Percentiles rank a stretch among this genome's conserved stretches.
phyloP scores from a whole-genome alignment of 495 filamentous ascomycete genomes.

The Talaromyces adpressus region DNA sequence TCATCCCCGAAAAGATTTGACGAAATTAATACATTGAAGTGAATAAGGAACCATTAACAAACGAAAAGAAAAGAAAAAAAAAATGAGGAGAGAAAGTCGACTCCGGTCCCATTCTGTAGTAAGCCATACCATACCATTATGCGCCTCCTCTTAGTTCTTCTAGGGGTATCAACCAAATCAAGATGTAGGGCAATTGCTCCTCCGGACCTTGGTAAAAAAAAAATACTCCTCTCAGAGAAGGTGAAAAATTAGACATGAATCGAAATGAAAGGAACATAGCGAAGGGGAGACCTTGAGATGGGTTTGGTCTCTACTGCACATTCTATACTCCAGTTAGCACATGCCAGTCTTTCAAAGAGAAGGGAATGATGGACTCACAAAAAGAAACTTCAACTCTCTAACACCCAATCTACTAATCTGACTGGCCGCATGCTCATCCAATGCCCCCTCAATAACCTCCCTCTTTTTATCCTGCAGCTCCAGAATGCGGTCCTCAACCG shows the following conservation, averaged over 20 bases:
- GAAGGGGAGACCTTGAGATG: neutral
- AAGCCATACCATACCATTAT: neutral
- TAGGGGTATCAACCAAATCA: neutral
- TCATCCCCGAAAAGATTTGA: too few species aligned
- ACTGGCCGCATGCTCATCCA: slow-evolving; percentile 71
- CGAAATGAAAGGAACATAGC: slow-evolving; percentile 1
- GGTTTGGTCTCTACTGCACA: slow-evolving; percentile 6
- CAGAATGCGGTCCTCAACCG: slow-evolving; percentile 87
- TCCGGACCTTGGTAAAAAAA: neutral
- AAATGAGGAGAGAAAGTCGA: neutral
- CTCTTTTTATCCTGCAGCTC: slow-evolving; percentile 80
- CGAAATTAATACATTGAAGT: too few species aligned
- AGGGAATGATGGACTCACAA: slow-evolving; percentile 52
- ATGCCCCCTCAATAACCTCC: slow-evolving; percentile 66
- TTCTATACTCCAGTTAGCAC: slow-evolving; percentile 10
- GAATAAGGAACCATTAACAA: too few species aligned
- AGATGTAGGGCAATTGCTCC: neutral
- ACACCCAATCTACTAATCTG: slow-evolving; percentile 55
- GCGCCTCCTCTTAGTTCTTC: neutral
- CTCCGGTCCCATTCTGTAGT: neutral
- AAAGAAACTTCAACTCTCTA: slow-evolving; percentile 63
- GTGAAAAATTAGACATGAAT: neutral
- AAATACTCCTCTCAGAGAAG: neutral
- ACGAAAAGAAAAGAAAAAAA: neutral
- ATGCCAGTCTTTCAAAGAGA: too few species aligned